Evolutionary conservation across 768 basidiomycete species (phyloP).

Genomic region (Mycena pura): DNA sequence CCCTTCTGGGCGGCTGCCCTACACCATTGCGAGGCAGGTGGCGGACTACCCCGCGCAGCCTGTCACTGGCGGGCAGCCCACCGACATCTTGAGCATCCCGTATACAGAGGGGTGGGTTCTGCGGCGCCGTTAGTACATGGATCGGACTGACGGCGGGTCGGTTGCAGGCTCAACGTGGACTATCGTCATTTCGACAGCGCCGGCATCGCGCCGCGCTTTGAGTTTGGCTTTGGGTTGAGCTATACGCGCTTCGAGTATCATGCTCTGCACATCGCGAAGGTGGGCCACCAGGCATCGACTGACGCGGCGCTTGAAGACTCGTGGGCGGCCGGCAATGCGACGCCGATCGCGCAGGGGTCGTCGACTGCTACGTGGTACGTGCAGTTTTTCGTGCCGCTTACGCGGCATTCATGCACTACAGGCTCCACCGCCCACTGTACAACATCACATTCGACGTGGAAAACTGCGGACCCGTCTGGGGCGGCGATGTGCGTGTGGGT

Average conservation of each 20-base stretch:
- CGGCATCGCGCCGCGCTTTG: conserved; percentile 79
- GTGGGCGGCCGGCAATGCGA: conserved; percentile 68
- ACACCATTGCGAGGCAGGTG: conserved; percentile 70
- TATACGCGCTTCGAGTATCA: conserved; percentile 85
- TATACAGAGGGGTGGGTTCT: conserved; percentile 60
- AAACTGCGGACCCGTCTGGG: conserved; percentile 68
- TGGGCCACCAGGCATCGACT: conserved; percentile 46
- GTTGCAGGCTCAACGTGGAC: conserved; percentile 63
- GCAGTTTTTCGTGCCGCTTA: not conserved
- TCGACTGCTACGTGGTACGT: conserved; percentile 65
- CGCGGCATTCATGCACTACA: conserved; percentile 20
- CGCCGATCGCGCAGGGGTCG: conserved; percentile 61
- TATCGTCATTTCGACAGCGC: conserved; percentile 68
- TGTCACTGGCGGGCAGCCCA: conserved; percentile 41
- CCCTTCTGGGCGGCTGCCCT: conserved; percentile 73
- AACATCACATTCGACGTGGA: conserved; percentile 66
- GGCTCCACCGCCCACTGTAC: conserved; percentile 72
- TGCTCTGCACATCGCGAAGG: conserved; percentile 54
- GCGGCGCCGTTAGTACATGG: not conserved
- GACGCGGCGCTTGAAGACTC: conserved; percentile 45
- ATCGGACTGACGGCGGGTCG: not conserved
- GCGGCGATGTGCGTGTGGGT: conserved; percentile 69
- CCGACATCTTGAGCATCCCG: conserved; percentile 55
- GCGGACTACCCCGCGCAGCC: conserved; percentile 66
- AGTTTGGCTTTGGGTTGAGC: conserved; percentile 90